Evolutionary conservation across 306 rosid genomes (phyloP).

Genomic region (Acacia confusa): DNA sequence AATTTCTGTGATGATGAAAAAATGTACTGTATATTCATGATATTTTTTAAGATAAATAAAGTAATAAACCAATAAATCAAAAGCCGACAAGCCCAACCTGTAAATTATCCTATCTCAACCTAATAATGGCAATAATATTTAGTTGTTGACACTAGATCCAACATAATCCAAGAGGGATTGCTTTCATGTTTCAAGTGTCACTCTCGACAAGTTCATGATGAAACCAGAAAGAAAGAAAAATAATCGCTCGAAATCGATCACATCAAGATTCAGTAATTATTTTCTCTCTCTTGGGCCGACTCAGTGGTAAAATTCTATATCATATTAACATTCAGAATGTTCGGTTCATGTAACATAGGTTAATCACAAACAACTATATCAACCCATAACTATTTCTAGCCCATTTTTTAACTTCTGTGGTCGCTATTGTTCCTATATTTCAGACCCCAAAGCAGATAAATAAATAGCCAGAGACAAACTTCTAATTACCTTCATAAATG

Average conservation of each 20-base stretch:
- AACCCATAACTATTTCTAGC: background rate
- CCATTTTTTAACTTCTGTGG: background rate
- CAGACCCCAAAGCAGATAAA: background rate
- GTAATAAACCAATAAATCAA: background rate
- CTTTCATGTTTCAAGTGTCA: slow-evolving; percentile 16
- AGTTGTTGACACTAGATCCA: background rate
- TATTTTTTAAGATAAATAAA: background rate
- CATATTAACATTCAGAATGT: background rate
- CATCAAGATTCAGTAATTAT: background rate
- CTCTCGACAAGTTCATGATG: slow-evolving; percentile 4
- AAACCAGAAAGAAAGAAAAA: background rate
- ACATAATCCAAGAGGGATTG: slow-evolving; percentile 9
- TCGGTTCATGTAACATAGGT: background rate
- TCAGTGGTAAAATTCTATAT: background rate
- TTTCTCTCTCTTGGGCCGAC: background rate
- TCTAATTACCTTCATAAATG: slow-evolving; percentile 6
- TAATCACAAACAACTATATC: background rate
- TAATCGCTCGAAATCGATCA: background rate
- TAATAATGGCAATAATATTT: slow-evolving; percentile 1
- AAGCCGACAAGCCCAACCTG: background rate
- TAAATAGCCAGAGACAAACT: background rate
- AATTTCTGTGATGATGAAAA: background rate
- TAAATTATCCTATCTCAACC: background rate
- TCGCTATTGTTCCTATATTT: background rate
- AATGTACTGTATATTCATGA: background rate